These are phyloP conservation scores for Aspergillus spinulosporus DNA, from an alignment of 2,329 filamentous ascomycete species.

Conservation along the genomic window DNA sequence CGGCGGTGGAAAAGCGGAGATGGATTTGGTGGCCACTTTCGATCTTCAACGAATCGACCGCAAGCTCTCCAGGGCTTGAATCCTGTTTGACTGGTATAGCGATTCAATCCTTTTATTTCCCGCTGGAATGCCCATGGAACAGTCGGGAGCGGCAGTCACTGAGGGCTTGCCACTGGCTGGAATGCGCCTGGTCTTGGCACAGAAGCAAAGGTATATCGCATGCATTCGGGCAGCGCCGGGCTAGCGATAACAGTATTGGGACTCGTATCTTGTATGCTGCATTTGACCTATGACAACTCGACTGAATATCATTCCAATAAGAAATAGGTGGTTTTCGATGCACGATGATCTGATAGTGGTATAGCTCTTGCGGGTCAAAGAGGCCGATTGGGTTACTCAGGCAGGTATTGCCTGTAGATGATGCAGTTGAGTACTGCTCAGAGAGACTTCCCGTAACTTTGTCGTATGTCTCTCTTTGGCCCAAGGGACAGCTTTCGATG, in stretches of 20 bases:
- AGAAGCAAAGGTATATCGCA: conserved; percentile 2
- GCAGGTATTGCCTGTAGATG: background rate
- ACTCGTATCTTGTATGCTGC: background rate
- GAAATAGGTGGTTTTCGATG: background rate
- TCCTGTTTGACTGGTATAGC: conserved; percentile 4
- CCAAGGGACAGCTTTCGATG: too few relatives aligned
- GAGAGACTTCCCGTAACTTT: too few relatives aligned
- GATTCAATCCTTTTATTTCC: conserved; percentile 6
- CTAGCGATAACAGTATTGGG: background rate
- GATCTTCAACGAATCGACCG: conserved; percentile 8
- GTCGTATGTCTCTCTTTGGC: too few relatives aligned
- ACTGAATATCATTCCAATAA: background rate
- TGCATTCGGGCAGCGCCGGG: background rate
- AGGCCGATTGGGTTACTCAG: background rate
- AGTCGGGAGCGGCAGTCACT: background rate
- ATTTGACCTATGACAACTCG: background rate
- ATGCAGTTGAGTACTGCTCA: background rate
- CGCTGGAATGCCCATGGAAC: conserved; percentile 5
- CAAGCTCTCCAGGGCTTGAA: background rate
- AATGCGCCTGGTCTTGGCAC: conserved; percentile 6
- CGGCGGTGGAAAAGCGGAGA: conserved; percentile 8
- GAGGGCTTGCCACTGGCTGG: conserved; percentile 6
- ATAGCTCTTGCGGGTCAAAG: background rate
- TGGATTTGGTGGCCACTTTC: conserved; percentile 9
- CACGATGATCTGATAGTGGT: background rate